Base-by-base conservation (phyloP, 176 grass and related monocot species). In the Lolium perenne region DNA sequence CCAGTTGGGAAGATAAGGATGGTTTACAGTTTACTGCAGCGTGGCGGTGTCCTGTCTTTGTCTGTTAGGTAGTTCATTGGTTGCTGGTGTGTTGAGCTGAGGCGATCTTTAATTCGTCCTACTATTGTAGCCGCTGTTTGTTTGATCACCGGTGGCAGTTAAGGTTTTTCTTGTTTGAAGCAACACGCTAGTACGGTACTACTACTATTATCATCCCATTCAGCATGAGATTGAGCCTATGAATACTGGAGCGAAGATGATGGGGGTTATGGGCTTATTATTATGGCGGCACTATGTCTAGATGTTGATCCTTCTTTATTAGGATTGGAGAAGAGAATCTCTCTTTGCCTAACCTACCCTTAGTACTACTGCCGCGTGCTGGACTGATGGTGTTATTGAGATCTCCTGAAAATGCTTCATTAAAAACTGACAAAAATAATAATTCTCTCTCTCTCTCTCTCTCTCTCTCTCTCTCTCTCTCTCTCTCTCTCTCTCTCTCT, bases 141-240 rank as follows among this genome's bases (percentile, higher is more conserved):
- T 29, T 29, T 29, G 26, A 29, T 29, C 26, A 29, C 26, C 26
- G 26, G 26, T 29, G n/a, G 21, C 25, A 1, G 53, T 59, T 23
- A 75, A 59, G 3, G 4, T 79, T 79, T 56, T 20, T 84, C 10
- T 56, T 74, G 32, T 35, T 43, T 46, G 10, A 80, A 89, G 76
- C 67, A 57, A 75, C 65, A 7, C 68, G 18, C 0, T 8, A 13
- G 4, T 38, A 68, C 32, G 1, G 2, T 46, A 22, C n/a, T n/a
- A 29, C 1, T 35, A 23, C 70, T 15, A 23, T 1, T 7, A 8
- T 8, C 21, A 5, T 21, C 70, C 25, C 43, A 60, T 85, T 85
- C 25, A 43, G 67, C 59, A 14, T 0, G 71, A 50, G 71, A 8
- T 22, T 15, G 18, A 69, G 41, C 15, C 41, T 53, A 21, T 81